phyloP scores from a whole-genome alignment of 371 early-diverging fungal genomes.

The Thermomucor indicae-seudaticae region DNA sequence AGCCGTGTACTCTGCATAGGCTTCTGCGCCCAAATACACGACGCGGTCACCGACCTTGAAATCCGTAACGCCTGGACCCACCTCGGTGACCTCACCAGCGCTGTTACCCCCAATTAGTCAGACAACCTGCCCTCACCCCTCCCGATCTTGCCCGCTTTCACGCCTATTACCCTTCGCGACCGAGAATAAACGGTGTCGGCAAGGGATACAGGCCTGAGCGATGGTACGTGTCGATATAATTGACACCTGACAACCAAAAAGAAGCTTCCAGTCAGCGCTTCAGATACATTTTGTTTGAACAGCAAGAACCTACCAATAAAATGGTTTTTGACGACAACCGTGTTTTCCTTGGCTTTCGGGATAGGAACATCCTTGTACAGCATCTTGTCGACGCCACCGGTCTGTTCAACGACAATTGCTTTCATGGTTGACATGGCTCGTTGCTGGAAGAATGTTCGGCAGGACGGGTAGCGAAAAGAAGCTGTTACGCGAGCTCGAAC shows the following conservation, averaged over 20 bases:
- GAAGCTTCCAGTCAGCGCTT: background rate
- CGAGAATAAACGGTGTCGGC: conserved; percentile 66
- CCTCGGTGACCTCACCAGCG: conserved; percentile 77
- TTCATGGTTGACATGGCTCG: conserved; percentile 57
- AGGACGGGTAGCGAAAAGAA: no score
- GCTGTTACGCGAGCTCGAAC: no score
- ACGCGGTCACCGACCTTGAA: conserved; percentile 84
- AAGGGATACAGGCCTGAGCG: conserved; percentile 82
- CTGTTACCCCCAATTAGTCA: conserved; percentile 13
- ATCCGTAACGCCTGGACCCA: conserved; percentile 62
- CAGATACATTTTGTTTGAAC: background rate
- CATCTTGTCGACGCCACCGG: conserved; percentile 75
- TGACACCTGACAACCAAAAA: conserved; percentile 53
- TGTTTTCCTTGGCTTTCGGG: conserved; percentile 44
- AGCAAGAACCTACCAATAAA: conserved; percentile 43
- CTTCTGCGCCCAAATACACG: conserved; percentile 59
- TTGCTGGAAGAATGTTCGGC: no score
- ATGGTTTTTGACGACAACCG: conserved; percentile 77
- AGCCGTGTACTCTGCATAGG: conserved; percentile 81
- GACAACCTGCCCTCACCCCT: background rate
- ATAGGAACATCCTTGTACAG: conserved; percentile 46
- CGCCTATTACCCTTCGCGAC: conserved; percentile 67
- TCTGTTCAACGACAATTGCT: conserved; percentile 65
- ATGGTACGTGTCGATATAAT: conserved; percentile 93
- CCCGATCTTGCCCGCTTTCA: background rate